Evolutionary conservation across 1,284 basidiomycete genomes (phyloP).

Genomic region (Marasmius oreades): DNA sequence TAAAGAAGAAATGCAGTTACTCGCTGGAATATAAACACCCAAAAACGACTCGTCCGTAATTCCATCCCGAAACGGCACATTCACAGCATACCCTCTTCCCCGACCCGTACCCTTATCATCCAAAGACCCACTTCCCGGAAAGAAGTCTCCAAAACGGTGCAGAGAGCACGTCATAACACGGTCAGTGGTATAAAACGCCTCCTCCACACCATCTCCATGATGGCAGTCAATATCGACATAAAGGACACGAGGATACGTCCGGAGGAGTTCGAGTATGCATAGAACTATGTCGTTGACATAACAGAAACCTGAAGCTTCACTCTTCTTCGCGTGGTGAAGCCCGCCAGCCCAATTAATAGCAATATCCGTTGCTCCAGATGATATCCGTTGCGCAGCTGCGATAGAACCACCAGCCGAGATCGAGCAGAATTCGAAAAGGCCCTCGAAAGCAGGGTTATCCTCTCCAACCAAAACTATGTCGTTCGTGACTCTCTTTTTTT

Average conservation of each 20-base stretch:
- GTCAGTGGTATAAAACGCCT: constrained; percentile 97
- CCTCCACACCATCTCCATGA: constrained; percentile 99
- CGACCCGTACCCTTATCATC: constrained; percentile 84
- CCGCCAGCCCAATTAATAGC: constrained; percentile 98
- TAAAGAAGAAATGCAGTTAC: constrained; percentile 25
- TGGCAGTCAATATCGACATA: constrained; percentile 99
- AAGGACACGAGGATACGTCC: constrained; percentile 81
- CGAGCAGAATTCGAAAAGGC: constrained; percentile 95
- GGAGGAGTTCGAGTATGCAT: constrained; percentile 83
- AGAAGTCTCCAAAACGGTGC: constrained; percentile 97
- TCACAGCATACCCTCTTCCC: constrained; percentile 90
- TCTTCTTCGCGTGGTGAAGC: constrained; percentile 96
- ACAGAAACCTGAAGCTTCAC: constrained; percentile 95
- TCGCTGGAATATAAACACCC: constrained; percentile 85
- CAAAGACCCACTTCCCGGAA: constrained; percentile 90
- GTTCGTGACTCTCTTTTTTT: neutral
- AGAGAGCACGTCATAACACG: constrained; percentile 96
- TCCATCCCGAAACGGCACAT: constrained; percentile 93
- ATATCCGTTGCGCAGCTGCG: constrained; percentile 81
- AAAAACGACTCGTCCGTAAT: constrained; percentile 82
- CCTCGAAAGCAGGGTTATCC: constrained; percentile 96
- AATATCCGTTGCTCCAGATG: constrained; percentile 84
- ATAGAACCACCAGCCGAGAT: constrained; percentile 96
- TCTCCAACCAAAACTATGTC: constrained; percentile 78
- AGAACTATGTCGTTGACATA: constrained; percentile 98